Evolutionary conservation across 306 rosid genomes (phyloP).

Genomic region (Erythrophleum fordii): DNA sequence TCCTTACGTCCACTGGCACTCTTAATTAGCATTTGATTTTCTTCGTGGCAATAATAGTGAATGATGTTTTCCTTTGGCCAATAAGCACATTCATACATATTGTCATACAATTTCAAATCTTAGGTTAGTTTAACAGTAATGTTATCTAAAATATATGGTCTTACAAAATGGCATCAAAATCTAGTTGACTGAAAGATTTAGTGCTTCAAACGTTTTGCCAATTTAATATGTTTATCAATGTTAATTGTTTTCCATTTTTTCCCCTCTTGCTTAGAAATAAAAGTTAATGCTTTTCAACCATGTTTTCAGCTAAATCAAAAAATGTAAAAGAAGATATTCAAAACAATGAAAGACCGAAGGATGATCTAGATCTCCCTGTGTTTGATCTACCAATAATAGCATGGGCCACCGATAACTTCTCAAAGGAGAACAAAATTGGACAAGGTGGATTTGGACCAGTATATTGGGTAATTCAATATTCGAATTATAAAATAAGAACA

Average conservation of each 20-base stretch:
- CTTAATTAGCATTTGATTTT: no score
- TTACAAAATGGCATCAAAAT: neutral
- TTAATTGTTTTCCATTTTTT: no score
- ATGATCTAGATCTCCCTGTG: constrained; percentile 38
- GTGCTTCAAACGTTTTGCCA: neutral
- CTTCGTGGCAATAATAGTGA: no score
- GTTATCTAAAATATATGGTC: neutral
- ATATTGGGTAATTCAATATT: constrained; percentile 11
- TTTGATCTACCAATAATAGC: constrained; percentile 22
- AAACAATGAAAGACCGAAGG: neutral
- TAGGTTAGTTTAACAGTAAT: neutral
- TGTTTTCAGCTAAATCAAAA: neutral
- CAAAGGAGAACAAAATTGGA: constrained; percentile 8
- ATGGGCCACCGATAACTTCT: constrained; percentile 15
- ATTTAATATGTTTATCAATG: neutral
- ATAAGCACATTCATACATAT: no score
- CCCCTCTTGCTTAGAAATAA: no score
- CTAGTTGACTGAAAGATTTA: neutral
- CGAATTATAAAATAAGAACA: neutral
- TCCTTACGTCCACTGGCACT: no score
- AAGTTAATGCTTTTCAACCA: no score
- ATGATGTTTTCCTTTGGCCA: no score
- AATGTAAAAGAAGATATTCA: neutral
- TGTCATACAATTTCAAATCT: no score
- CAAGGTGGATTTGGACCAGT: constrained; percentile 34